Evolutionary conservation across 352 stramenopile genomes (phyloP).

Genomic region (Blastocystis hominis): DNA sequence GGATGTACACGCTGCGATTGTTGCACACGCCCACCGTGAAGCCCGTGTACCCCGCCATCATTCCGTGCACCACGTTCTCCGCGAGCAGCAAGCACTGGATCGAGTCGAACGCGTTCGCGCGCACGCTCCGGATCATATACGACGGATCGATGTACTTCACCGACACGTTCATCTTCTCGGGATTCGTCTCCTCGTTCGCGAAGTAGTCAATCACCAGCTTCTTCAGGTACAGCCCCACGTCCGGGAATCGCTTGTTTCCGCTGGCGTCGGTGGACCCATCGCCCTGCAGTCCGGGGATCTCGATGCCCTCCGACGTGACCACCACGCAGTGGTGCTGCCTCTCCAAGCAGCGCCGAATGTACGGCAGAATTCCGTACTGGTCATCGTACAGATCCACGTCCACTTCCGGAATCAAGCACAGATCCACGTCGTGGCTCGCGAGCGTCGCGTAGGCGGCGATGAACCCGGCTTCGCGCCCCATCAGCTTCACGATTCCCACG

Average conservation of each 20-base stretch:
- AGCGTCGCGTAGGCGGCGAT: constrained; percentile 85
- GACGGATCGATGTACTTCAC: constrained; percentile 95
- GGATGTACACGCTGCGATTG: constrained; percentile 84
- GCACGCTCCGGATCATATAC: constrained; percentile 87
- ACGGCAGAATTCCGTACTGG: constrained; percentile 62
- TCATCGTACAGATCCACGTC: constrained; percentile 62
- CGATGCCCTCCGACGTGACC: constrained; percentile 87
- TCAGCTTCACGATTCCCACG: constrained; percentile 95
- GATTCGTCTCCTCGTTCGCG: constrained; percentile 70
- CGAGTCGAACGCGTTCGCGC: constrained; percentile 81
- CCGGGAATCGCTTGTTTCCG: constrained; percentile 81
- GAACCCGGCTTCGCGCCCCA: constrained; percentile 89
- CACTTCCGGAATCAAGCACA: constrained; percentile 93
- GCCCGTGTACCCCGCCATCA: constrained; percentile 91
- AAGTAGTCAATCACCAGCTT: constrained; percentile 83
- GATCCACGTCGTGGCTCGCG: constrained; percentile 87
- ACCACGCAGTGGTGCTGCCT: constrained; percentile 90
- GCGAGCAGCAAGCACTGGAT: constrained; percentile 92
- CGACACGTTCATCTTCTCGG: constrained; percentile 66
- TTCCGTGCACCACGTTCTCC: constrained; percentile 92
- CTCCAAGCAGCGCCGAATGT: constrained; percentile 62
- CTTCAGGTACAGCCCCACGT: constrained; percentile 81
- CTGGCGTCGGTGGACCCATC: constrained; percentile 47
- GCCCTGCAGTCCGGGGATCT: constrained; percentile 30
- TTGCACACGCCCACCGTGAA: constrained; percentile 92